Base-by-base conservation (phyloP, 768 basidiomycete genomes). In the Atractiella rhizophila region DNA sequence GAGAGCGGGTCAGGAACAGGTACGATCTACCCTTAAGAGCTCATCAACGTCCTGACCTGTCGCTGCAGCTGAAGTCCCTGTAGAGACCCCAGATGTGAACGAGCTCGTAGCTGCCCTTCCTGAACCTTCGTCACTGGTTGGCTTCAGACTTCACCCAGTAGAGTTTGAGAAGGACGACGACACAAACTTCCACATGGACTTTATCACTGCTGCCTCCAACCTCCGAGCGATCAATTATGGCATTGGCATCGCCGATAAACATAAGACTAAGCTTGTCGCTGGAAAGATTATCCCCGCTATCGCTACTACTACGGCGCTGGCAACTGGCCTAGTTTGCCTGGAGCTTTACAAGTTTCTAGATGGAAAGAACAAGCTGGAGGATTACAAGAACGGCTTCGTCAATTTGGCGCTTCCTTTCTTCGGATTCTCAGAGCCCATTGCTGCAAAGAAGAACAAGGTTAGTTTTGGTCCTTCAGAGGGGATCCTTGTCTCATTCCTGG, bases 101-200 rank as follows among this genome's bases (percentile, higher is more conserved):
- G 67, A 68, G 15, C 59, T 81, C 39, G 54, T 69, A 37, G 67
- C 71, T 48, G 67, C 74, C 47, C 64, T 98, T 18, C 91, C 91
- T 19, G 59, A 76, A 15, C 88, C 91, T 0, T 80, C 85, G 2
- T 79, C 80, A 15, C 64, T 98, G 30, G 86, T 76, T 37, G 91
- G 91, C n/a, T 98, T 86, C 63, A 76, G 91, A 40, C 68, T 98
- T 35, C 77, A 66, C 38, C 81, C 88, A 3, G 88, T 86, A 37
- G 85, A 91, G 54, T 98, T 98, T 50, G 91, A 98, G 66, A 98
- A 98, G 63, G 91, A 98, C 54, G 88, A 96, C 52, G 91, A 98
- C 56, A 70, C 76, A 37, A 98, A 98, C 61, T 72, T 79, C 61
- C 91, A 98, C 60, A 94, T 98, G 56, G 91, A 88, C 62, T 94